These are phyloP conservation scores for Alternaria atra DNA, from an alignment of 2,329 filamentous ascomycete species.

Conservation along the genomic window DNA sequence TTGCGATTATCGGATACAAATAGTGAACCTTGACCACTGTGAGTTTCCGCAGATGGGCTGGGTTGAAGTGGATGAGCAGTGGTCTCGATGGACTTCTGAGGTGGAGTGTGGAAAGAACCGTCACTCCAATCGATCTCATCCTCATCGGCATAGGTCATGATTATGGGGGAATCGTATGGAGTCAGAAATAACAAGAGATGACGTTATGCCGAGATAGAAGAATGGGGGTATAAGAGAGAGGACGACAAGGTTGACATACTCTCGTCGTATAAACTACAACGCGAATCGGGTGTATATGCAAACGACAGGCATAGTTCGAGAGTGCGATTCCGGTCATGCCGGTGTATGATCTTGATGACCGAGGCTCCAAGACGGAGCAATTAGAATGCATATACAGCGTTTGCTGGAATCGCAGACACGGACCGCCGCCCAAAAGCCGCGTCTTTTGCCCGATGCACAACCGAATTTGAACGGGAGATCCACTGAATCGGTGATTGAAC, in stretches of 20 bases:
- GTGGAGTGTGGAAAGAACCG: slow-evolving; percentile 18
- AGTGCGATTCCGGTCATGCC: not conserved
- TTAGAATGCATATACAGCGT: slow-evolving; percentile 18
- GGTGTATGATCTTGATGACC: not conserved
- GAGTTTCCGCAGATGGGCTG: not conserved
- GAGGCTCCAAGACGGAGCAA: slow-evolving; percentile 8
- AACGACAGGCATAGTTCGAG: not conserved
- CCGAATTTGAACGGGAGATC: not conserved
- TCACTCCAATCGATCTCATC: slow-evolving; percentile 41
- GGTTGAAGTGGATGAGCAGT: not conserved
- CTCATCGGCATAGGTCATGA: slow-evolving; percentile 27
- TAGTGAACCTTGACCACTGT: not conserved
- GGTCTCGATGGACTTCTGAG: not conserved
- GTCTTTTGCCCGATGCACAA: not conserved
- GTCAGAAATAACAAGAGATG: not conserved
- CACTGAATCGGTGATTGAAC: not conserved
- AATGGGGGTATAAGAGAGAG: not conserved
- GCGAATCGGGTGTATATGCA: not conserved
- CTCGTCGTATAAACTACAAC: not conserved
- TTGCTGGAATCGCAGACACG: slow-evolving; percentile 14
- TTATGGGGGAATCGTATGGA: not conserved
- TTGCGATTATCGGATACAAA: slow-evolving; percentile 6
- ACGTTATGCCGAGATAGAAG: not conserved
- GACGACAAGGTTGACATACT: not conserved
- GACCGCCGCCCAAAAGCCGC: slow-evolving; percentile 3